Base-by-base conservation (phyloP, 352 stramenopile species). In the Phytophthora megakarya region DNA sequence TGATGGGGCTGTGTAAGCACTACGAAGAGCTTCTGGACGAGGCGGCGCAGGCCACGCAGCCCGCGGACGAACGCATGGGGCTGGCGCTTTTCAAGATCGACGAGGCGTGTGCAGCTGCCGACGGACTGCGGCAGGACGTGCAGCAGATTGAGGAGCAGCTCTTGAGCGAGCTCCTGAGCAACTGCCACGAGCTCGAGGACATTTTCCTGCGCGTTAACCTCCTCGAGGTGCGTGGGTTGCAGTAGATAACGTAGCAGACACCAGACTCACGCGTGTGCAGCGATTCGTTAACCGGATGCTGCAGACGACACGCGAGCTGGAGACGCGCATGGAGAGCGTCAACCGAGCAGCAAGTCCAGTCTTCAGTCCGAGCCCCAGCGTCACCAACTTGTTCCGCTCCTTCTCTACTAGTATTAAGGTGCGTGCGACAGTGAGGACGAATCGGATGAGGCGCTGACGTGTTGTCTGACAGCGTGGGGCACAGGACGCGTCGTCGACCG, bases 61-160 rank as follows among this genome's bases (percentile, higher is more conserved):
- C 75, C 0, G 70, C 80, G 33, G 80, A 92, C 51, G 85, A 93
- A 66, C 80, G 81, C 38, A 76, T 91, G n/a, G 85, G 84, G 0
- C 67, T 93, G 25, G 82, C 83, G 35, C 72, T 92, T 12, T 93
- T 92, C 62, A 93, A 92, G 71, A 89, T 92, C 50, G 85, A 93
- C 59, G 82, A 93, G 61, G 81, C 81, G 3, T 86, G 68, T 19
- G 77, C 73, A 3, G 76, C 73, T 16, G 57, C 80, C 11, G 83
- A 89, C 39, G 30, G 64, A 26, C 49, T 92, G 65, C 80, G 72
- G 38, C 61, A 73, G 54, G 83, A 92, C 39, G 72, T 79, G 23
- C 67, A 72, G 39, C 73, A 81, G 49, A 59, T 73, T 16, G 77
- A 89, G 18, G 59, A 80, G 35, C 56, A 78, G 42, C 58, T 92